These are phyloP conservation scores for Pseudogymnoascus sp. DNA, from an alignment of 2,329 filamentous ascomycete genomes.

Conservation along the genomic window DNA sequence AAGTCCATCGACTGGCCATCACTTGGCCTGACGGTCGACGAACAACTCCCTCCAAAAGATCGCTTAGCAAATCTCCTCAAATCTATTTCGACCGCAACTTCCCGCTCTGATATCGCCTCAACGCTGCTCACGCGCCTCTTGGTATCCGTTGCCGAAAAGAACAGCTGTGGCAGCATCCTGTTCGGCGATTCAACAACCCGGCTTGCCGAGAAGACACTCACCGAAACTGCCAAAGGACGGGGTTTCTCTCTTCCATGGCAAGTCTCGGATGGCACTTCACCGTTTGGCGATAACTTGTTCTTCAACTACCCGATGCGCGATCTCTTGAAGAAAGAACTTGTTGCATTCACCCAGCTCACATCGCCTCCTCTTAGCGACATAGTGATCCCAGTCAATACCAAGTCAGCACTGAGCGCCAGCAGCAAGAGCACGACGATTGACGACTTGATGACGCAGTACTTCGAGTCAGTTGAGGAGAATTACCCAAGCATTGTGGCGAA, in stretches of 20 bases:
- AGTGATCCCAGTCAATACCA: constrained; percentile 34
- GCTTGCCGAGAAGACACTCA: constrained; percentile 76
- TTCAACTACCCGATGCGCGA: constrained; percentile 80
- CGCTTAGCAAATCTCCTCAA: constrained; percentile 42
- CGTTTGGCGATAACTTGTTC: constrained; percentile 27
- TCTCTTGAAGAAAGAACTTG: constrained; percentile 72
- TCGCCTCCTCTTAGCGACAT: constrained; percentile 45
- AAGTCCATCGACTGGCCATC: constrained; percentile 47
- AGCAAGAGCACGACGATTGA: constrained; percentile 77
- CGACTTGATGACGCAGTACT: constrained; percentile 82
- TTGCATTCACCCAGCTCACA: constrained; percentile 53
- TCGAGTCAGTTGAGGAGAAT: constrained; percentile 73
- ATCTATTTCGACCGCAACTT: constrained; percentile 63
- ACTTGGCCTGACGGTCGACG: constrained; percentile 27
- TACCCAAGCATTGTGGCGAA: constrained; percentile 92
- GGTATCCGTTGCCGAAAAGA: constrained; percentile 51
- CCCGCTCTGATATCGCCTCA: constrained; percentile 63
- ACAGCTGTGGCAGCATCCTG: constrained; percentile 61
- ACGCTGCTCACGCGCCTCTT: constrained; percentile 68
- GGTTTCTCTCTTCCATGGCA: constrained; percentile 78
- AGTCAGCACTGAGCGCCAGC: constrained; percentile 25
- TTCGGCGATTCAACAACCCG: constrained; percentile 82
- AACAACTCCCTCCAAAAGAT: constrained; percentile 24
- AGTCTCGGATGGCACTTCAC: constrained; percentile 59
- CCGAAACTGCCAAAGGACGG: constrained; percentile 84